phyloP scores from a whole-genome alignment of 23 red algal genomes.

The Gracilaria gracilis region DNA sequence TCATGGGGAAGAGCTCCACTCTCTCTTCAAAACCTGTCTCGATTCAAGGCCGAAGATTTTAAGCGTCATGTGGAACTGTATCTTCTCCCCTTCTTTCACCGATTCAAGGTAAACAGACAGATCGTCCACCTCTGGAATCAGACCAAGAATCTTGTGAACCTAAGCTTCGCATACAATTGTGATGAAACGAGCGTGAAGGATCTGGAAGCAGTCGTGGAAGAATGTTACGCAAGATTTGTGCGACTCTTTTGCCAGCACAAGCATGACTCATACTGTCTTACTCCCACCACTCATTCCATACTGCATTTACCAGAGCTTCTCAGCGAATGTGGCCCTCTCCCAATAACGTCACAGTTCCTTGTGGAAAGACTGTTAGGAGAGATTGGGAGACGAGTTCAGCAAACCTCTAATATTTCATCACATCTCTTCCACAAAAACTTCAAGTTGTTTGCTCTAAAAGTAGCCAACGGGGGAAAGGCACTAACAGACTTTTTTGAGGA shows the following conservation, averaged over 20 bases:
- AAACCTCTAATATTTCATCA: background rate
- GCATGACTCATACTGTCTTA: background rate
- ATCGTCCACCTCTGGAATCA: conserved; percentile 9
- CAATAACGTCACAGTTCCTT: conserved; percentile 10
- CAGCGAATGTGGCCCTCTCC: background rate
- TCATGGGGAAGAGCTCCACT: background rate
- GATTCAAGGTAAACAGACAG: background rate
- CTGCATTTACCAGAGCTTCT: conserved; percentile 31
- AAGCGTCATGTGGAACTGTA: background rate
- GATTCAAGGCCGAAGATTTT: no score
- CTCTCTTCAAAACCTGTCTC: background rate
- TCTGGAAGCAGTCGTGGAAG: background rate
- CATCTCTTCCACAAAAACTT: conserved; percentile 26
- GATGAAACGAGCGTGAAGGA: background rate
- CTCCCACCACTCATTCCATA: conserved; percentile 12
- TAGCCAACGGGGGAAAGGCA: background rate
- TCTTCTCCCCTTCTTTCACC: background rate
- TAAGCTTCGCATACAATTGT: background rate
- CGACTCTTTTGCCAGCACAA: background rate
- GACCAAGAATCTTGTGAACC: background rate
- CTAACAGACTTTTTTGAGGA: no score
- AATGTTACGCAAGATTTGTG: background rate
- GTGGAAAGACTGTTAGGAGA: conserved; percentile 13
- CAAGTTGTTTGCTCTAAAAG: background rate
- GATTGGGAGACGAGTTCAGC: conserved; percentile 12